These are phyloP conservation scores for Cantharellus cinnabarinus DNA, from an alignment of 768 basidiomycete genomes.

Conservation along the genomic window DNA sequence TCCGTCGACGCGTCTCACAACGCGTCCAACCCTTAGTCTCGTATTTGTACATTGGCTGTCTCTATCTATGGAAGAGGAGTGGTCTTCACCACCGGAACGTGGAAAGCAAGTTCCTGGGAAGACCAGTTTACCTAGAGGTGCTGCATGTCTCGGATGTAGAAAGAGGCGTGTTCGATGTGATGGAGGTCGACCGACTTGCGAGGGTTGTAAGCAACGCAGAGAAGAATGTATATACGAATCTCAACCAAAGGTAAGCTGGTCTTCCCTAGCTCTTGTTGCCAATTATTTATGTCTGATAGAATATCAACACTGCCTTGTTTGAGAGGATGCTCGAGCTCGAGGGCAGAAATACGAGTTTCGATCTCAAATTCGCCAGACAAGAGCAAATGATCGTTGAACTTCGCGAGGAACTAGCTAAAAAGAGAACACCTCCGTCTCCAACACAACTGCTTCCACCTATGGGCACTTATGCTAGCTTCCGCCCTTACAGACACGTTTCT, in stretches of 20 bases:
- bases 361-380: too few relatives aligned
- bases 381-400: too few relatives aligned
- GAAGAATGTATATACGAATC: slow-evolving; percentile 68
- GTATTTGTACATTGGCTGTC: too few relatives aligned
- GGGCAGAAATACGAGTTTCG: background rate
- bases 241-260: background rate
- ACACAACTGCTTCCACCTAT: too few relatives aligned
- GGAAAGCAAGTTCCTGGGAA: background rate
- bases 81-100: background rate
- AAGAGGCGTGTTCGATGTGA: slow-evolving; percentile 32
- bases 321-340: background rate
- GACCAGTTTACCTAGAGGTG: background rate
- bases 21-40: too few relatives aligned
- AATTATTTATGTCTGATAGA: background rate
- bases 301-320: background rate
- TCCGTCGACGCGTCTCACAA: too few relatives aligned
- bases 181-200: slow-evolving; percentile 54
- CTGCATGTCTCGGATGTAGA: background rate
- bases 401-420: too few relatives aligned
- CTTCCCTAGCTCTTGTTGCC: too few relatives aligned
- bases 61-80: too few relatives aligned
- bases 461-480: too few relatives aligned
- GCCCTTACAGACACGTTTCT: too few relatives aligned
- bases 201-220: slow-evolving; percentile 46
- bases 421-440: too few relatives aligned